Evolutionary conservation across 2,329 filamentous ascomycete genomes (phyloP).

Genomic region (Aspergillus tubingensis): DNA sequence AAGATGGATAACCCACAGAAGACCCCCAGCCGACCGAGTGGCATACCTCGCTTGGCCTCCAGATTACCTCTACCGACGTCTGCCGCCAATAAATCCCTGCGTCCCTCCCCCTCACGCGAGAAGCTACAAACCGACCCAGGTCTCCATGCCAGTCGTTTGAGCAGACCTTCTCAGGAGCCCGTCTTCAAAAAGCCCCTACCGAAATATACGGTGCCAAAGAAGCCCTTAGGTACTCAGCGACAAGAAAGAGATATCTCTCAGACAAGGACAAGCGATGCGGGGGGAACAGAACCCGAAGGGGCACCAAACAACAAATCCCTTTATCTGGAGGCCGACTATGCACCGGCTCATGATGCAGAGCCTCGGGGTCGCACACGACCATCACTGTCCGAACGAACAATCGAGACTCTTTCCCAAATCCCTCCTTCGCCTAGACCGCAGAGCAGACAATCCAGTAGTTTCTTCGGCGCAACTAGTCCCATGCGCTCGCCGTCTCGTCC

Average conservation of each 20-base stretch:
- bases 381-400: slow-evolving; percentile 73
- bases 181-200: slow-evolving; percentile 39
- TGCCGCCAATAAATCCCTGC: slow-evolving; percentile 44
- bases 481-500: slow-evolving; percentile 65
- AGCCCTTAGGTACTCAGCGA: slow-evolving; percentile 19
- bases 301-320: slow-evolving; percentile 12
- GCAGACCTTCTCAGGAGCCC: slow-evolving; percentile 42
- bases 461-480: slow-evolving; percentile 67
- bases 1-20: slow-evolving; percentile 40
- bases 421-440: slow-evolving; percentile 74
- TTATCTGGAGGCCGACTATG: slow-evolving; percentile 20
- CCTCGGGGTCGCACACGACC: slow-evolving; percentile 31
- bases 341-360: slow-evolving; percentile 21
- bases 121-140: slow-evolving; percentile 46
- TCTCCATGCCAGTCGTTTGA: slow-evolving; percentile 38
- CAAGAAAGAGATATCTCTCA: slow-evolving; percentile 25
- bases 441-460: slow-evolving; percentile 67
- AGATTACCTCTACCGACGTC: slow-evolving; percentile 54
- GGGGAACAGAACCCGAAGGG: slow-evolving; percentile 17
- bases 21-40: slow-evolving; percentile 34
- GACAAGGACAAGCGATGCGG: slow-evolving; percentile 23
- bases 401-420: slow-evolving; percentile 77
- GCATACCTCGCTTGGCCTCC: slow-evolving; percentile 54
- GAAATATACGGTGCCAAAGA: slow-evolving; percentile 28
- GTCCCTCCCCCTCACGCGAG: slow-evolving; percentile 51